Evolutionary conservation across 192 early-diverging fungal species (phyloP).

Genomic region (Entomortierella beljakovae): DNA sequence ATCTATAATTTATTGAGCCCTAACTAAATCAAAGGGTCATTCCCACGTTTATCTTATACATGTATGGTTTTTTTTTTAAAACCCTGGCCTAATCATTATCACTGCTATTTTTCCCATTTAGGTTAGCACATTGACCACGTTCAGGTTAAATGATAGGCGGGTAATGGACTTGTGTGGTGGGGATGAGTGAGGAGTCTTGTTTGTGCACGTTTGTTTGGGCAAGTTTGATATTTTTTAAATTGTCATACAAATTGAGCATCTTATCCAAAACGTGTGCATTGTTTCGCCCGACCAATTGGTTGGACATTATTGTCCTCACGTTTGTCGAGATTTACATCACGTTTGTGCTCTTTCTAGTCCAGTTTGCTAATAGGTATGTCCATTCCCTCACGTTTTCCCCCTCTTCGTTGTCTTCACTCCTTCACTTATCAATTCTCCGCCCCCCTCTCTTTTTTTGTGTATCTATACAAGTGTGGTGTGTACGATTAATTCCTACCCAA

Average conservation of each 20-base stretch:
- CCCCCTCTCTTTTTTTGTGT: not conserved
- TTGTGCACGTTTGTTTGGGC: not conserved
- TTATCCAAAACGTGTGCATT: constrained; percentile 24
- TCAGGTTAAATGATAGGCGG: constrained; percentile 3
- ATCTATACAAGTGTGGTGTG: too few species aligned
- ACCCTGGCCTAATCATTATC: too few species aligned
- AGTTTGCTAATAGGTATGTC: not conserved
- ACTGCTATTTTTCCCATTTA: too few species aligned
- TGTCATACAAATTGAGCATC: constrained; percentile 33
- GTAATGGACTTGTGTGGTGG: not conserved
- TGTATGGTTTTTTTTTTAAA: too few species aligned
- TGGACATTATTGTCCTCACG: constrained; percentile 17
- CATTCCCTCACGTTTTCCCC: not conserved
- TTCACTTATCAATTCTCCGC: not conserved
- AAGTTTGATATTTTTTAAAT: not conserved
- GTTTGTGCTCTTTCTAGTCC: constrained; percentile 10
- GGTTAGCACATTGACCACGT: not conserved
- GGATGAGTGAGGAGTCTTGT: not conserved
- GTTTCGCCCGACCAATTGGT: constrained; percentile 38
- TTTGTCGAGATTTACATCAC: constrained; percentile 42
- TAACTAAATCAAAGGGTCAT: too few species aligned
- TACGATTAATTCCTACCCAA: not conserved
- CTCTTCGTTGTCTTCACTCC: not conserved
- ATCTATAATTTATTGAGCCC: too few species aligned
- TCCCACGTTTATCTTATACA: too few species aligned